Conservation (phyloP, 306 rosid genomes). For the Quercus suber region DNA sequence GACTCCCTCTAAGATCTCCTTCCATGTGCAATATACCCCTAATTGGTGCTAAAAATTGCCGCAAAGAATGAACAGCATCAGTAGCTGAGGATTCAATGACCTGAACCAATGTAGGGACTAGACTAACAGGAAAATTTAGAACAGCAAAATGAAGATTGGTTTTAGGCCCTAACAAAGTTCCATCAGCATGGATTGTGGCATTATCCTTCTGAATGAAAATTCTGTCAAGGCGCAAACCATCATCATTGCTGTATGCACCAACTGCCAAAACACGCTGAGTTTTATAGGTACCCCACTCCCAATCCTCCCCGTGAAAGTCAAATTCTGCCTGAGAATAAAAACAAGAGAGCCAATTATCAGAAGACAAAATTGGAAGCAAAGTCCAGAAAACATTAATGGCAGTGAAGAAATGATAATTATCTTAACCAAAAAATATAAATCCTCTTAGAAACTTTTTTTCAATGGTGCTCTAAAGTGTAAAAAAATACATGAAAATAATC, state of each 20-base stretch:
- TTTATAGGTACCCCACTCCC: slow-evolving; percentile 98
- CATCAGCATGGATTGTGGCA: slow-evolving; percentile 95
- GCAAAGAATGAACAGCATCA: slow-evolving; percentile 63
- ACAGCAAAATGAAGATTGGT: slow-evolving; percentile 89
- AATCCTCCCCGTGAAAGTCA: slow-evolving; percentile 90
- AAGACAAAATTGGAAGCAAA: slow-evolving; percentile 21
- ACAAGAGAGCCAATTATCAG: slow-evolving; percentile 25
- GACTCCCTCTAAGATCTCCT: slow-evolving; percentile 93
- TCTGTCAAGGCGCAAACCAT: slow-evolving; percentile 74
- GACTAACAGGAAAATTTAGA: slow-evolving; percentile 82
- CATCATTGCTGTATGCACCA: slow-evolving; percentile 82
- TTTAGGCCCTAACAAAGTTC: slow-evolving; percentile 86
- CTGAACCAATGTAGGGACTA: slow-evolving; percentile 82
- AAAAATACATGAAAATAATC: neutral
- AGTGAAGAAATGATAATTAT: neutral
- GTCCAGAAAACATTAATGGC: neutral
- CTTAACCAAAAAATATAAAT: neutral
- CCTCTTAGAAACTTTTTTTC: neutral
- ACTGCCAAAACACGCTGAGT: slow-evolving; percentile 71
- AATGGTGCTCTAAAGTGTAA: neutral
- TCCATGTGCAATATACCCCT: slow-evolving; percentile 95
- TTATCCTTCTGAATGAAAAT: slow-evolving; percentile 77
- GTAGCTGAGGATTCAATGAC: slow-evolving; percentile 75
- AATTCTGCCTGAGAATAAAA: slow-evolving; percentile 71
- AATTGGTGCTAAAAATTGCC: slow-evolving; percentile 70